phyloP scores from a whole-genome alignment of 2,329 filamentous ascomycete species.

The Colletotrichum falcatum region DNA sequence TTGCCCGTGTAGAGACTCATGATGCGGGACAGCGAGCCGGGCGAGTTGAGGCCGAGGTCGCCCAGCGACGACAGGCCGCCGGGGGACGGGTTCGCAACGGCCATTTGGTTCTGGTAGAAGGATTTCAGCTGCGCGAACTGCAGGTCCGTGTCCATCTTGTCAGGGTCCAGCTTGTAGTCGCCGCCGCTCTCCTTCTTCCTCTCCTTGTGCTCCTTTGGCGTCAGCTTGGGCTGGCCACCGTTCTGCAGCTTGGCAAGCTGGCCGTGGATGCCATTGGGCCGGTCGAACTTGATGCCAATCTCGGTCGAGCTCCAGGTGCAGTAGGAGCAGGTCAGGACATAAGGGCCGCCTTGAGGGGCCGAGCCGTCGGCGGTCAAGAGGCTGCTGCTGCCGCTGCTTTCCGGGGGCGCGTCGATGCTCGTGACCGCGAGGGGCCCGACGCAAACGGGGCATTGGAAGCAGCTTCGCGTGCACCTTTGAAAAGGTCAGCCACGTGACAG shows the following conservation, averaged over 20 bases:
- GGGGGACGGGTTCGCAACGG: conserved; percentile 67
- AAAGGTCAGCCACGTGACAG: conserved; percentile 15
- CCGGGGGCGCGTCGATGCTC: conserved; percentile 70
- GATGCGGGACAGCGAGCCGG: conserved; percentile 85
- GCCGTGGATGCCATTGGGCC: conserved; percentile 84
- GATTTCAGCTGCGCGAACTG: conserved; percentile 79
- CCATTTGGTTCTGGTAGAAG: conserved; percentile 86
- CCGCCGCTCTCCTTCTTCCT: conserved; percentile 64
- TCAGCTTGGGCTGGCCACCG: conserved; percentile 65
- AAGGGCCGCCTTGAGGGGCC: conserved; percentile 63
- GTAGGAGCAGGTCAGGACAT: conserved; percentile 86
- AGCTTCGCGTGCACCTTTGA: conserved; percentile 87
- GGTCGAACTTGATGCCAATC: conserved; percentile 90
- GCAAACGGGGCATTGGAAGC: conserved; percentile 94
- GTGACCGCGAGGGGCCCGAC: conserved; percentile 82
- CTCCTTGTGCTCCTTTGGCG: conserved; percentile 63
- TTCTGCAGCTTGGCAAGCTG: conserved; percentile 81
- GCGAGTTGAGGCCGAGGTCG: conserved; percentile 76
- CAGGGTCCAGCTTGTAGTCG: conserved; percentile 54
- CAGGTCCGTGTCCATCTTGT: conserved; percentile 71
- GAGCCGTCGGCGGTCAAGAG: conserved; percentile 59
- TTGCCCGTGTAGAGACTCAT: conserved; percentile 88
- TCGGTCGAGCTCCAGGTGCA: conserved; percentile 95
- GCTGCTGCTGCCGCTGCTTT: conserved; percentile 47
- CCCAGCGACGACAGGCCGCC: conserved; percentile 59